These are phyloP conservation scores for Ogataea glucozyma DNA, from an alignment of 805 yeast genomes.

Conservation along the genomic window DNA sequence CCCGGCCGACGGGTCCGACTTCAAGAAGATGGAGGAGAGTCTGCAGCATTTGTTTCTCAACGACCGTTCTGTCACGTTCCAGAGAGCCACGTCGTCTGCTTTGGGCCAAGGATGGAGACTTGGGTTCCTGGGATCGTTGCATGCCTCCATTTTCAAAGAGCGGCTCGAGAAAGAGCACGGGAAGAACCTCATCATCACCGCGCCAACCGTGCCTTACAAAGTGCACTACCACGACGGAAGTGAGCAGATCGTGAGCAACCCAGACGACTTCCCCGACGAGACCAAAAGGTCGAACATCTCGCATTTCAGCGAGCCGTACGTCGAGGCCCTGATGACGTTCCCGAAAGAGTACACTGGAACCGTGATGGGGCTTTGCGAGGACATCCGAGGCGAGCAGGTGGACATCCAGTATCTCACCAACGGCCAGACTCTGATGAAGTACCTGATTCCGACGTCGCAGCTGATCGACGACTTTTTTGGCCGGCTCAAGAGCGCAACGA, in stretches of 20 bases:
- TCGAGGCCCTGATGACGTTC: slow-evolving; percentile 84
- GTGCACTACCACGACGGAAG: slow-evolving; percentile 66
- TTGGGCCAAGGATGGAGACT: slow-evolving; percentile 97
- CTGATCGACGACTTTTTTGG: slow-evolving; percentile 96
- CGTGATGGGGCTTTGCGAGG: slow-evolving; percentile 84
- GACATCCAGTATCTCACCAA: slow-evolving; percentile 75
- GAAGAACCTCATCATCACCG: slow-evolving; percentile 85
- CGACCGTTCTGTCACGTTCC: slow-evolving; percentile 87
- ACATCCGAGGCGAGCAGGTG: slow-evolving; percentile 77
- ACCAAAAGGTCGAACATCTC: slow-evolving; percentile 41
- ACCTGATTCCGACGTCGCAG: slow-evolving; percentile 82
- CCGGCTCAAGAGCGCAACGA: slow-evolving; percentile 81
- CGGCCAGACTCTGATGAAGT: slow-evolving; percentile 79
- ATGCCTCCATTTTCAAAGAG: slow-evolving; percentile 93
- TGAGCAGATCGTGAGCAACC: slow-evolving; percentile 74
- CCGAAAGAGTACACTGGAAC: slow-evolving; percentile 88
- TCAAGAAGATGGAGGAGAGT: slow-evolving; percentile 85
- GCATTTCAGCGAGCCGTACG: slow-evolving; percentile 80
- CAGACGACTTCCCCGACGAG: slow-evolving; percentile 86
- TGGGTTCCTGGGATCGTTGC: slow-evolving; percentile 91
- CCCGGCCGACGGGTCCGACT: slow-evolving; percentile 93
- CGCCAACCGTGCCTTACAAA: slow-evolving; percentile 94
- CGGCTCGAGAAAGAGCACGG: slow-evolving; percentile 93
- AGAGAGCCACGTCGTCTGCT: slow-evolving; percentile 89
- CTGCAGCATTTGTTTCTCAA: slow-evolving; percentile 85